Evolutionary conservation across 2,329 filamentous ascomycete genomes (phyloP), one percentile per base, ranked within the genome.

Genomic region (Ophiostoma quercus): DNA sequence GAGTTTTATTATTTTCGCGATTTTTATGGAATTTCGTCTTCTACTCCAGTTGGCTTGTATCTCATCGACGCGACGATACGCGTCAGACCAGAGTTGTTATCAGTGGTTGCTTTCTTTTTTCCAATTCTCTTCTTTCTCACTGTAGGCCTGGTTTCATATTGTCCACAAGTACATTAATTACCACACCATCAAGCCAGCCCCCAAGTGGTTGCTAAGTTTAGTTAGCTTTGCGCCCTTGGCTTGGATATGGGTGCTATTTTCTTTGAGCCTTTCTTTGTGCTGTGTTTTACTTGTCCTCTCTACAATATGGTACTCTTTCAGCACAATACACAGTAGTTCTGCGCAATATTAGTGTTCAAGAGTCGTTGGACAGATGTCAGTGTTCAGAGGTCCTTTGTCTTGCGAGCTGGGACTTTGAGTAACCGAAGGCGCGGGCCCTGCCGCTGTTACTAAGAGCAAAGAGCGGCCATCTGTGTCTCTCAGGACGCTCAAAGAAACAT

Each of bases 181-280:
- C 51, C n/a, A 57, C n/a, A 25, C 51, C 43, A 19, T 16, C 16
- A 34, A 62, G 14, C 16, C 62, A 29, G 66, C 41, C 43, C n/a
- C 25, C 66, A n/a, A 22, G 4, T 32, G 22, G 32, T 25, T 67
- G 5, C 43, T 41, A 34, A 9, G 29, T 67, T 43, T 8, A 67
- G 63, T 69, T 71, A 71, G 70, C 67, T 57, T 69, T 71, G 70
- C 70, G 67, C 70, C 51, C 12, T 41, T 66, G 60, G 34, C 12
- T 47, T 39, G 47, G 39, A 7, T 60, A 3, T 25, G n/a, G 51
- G 51, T 22, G 51, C 7, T 57, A 3, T 66, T 37, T 41, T 60
- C 19, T 41, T 14, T 41, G 34, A 34, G 11, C 39, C 14, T 66
- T 68, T 68, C 22, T 67, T 70, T 68, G 69, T 66, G 16, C 66